A percentile compares a stretch with the other conserved stretches of the same genome.
Evolutionary conservation across 768 basidiomycete species (phyloP).

Genomic region (Psilocybe azurescens): DNA sequence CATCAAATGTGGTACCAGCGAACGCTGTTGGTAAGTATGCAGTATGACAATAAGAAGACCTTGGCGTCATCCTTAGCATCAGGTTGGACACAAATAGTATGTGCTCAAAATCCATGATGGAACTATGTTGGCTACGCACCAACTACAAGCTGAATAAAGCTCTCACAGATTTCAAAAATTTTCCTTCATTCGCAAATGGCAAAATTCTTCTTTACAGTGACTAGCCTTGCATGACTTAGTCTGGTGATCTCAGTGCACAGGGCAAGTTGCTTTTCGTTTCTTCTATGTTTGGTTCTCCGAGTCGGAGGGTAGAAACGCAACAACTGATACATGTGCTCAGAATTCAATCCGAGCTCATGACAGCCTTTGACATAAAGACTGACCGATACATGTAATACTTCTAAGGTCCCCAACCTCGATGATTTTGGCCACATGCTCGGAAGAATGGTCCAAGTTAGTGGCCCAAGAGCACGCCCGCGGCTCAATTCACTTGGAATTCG

Average conservation of each 20-base stretch:
- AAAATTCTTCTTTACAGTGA: too few relatives aligned
- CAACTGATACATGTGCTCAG: neutral
- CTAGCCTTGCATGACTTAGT: neutral
- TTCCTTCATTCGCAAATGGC: too few relatives aligned
- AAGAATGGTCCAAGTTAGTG: neutral
- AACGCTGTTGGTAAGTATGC: too few relatives aligned
- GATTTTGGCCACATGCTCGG: slow-evolving; percentile 10
- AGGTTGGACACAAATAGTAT: too few relatives aligned
- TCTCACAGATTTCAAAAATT: too few relatives aligned
- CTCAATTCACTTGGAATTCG: neutral
- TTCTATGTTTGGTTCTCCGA: neutral
- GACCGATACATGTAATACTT: slow-evolving; percentile 23
- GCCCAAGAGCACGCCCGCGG: neutral
- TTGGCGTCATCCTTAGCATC: too few relatives aligned
- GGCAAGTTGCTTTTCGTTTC: neutral
- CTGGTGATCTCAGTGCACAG: neutral
- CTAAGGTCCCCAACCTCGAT: slow-evolving; percentile 4
- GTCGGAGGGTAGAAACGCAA: neutral
- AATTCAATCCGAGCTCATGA: neutral
- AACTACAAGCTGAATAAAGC: too few relatives aligned
- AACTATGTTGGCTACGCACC: too few relatives aligned
- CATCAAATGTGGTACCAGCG: too few relatives aligned
- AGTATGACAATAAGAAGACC: too few relatives aligned
- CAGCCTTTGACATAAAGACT: slow-evolving; percentile 10
- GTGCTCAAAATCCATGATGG: too few relatives aligned